Conservation (phyloP, 1,139 yeast genomes). For the Eremothecium sinecaudum region DNA sequence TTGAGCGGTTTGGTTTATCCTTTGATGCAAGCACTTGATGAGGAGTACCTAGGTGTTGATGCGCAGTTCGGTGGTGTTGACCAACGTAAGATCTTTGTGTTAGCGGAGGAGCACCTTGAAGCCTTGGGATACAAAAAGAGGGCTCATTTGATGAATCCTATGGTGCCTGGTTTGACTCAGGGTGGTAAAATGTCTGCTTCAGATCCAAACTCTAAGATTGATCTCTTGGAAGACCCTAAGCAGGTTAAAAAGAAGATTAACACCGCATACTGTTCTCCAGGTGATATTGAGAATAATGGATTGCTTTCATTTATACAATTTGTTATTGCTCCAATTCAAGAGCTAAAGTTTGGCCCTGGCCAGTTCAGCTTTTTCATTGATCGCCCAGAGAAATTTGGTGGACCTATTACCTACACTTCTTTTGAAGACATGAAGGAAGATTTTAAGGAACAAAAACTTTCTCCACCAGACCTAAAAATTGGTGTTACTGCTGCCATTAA, state of each 20-base stretch:
- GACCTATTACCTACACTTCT: conserved; percentile 64
- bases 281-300: conserved; percentile 86
- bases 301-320: conserved; percentile 74
- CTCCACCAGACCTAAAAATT: conserved; percentile 88
- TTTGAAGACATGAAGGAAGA: conserved; percentile 65
- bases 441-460: conserved; percentile 59
- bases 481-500: conserved; percentile 86
- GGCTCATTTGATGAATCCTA: conserved; percentile 96
- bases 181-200: conserved; percentile 99
- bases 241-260: conserved; percentile 80
- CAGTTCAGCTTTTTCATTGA: conserved; percentile 59
- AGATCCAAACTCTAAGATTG: conserved; percentile 96
- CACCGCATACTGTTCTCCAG: conserved; percentile 93
- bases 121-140: conserved; percentile 88
- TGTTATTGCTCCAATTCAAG: conserved; percentile 80
- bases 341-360: conserved; percentile 50
- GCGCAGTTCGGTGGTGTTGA: conserved; percentile 99
- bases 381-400: conserved; percentile 97
- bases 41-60: conserved; percentile 79
- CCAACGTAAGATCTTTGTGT: conserved; percentile 93
- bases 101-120: conserved; percentile 91
- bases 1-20: conserved; percentile 94
- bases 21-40: conserved; percentile 97
- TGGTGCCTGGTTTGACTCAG: conserved; percentile 96
- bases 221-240: conserved; percentile 81